A percentile compares a stretch with the other conserved stretches of the same genome.
Evolutionary conservation across 805 yeast species (phyloP).

Genomic region (Metschnikowia matae): DNA sequence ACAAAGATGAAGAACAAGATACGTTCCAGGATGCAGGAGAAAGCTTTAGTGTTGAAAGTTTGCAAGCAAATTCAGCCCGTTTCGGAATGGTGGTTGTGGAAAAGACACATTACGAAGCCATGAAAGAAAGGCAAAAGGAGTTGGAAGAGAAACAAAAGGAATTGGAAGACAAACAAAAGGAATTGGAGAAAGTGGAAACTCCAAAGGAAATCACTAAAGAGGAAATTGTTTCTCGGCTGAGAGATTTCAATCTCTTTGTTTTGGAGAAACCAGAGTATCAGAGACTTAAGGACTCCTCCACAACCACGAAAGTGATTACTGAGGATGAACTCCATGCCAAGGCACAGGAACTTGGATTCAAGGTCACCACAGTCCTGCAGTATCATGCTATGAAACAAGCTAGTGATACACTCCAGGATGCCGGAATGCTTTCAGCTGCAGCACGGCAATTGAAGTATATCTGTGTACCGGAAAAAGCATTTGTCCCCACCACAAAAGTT

Average conservation of each 20-base stretch:
- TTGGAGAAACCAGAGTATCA: slow-evolving; percentile 17
- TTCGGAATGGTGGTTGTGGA: slow-evolving; percentile 10
- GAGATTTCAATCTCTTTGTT: slow-evolving; percentile 14
- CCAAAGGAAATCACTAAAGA: slow-evolving; percentile 19
- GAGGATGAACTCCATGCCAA: slow-evolving; percentile 21
- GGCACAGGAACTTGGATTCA: slow-evolving; percentile 42
- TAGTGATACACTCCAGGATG: slow-evolving; percentile 14
- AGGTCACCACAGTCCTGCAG: slow-evolving; percentile 33
- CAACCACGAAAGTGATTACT: slow-evolving; percentile 16
- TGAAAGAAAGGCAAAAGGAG: neutral
- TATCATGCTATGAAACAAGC: slow-evolving; percentile 19
- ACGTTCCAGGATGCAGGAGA: slow-evolving; percentile 4
- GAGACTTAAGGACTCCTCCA: slow-evolving; percentile 6
- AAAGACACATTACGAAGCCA: slow-evolving; percentile 5
- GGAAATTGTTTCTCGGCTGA: slow-evolving; percentile 13
- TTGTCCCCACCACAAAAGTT: slow-evolving; percentile 59
- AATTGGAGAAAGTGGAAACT: no score
- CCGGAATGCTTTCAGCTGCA: slow-evolving; percentile 26
- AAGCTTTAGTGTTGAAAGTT: neutral
- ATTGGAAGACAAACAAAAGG: neutral
- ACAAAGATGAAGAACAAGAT: neutral
- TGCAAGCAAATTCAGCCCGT: neutral
- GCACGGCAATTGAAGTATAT: slow-evolving; percentile 48
- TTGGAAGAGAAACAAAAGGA: neutral
- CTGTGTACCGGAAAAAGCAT: slow-evolving; percentile 56